These are phyloP conservation scores for Candida glaebosa DNA, from an alignment of 805 yeast species.

Conservation along the genomic window DNA sequence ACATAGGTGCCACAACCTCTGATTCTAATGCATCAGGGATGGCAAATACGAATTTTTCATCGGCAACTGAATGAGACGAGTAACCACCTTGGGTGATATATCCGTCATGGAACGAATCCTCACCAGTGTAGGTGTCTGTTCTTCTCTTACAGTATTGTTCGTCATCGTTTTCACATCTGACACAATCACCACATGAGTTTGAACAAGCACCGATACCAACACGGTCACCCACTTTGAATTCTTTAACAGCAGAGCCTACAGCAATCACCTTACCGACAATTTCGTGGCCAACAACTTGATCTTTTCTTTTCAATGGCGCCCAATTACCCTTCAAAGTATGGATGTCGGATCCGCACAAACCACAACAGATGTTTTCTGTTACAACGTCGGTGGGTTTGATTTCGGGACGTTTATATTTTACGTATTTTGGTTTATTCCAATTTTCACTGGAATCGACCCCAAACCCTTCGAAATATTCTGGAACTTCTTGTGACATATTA, in stretches of 20 bases:
- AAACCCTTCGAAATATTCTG: constrained; percentile 21
- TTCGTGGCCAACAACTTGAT: constrained; percentile 60
- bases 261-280: constrained; percentile 59
- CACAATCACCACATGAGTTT: constrained; percentile 60
- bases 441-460: constrained; percentile 27
- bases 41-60: constrained; percentile 43
- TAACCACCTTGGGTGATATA: constrained; percentile 47
- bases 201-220: constrained; percentile 80
- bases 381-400: constrained; percentile 44
- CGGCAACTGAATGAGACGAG: constrained; percentile 44
- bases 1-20: constrained; percentile 46
- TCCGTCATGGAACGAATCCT: constrained; percentile 29
- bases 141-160: constrained; percentile 50
- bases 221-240: constrained; percentile 61
- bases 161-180: constrained; percentile 40
- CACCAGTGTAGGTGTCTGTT: constrained; percentile 49
- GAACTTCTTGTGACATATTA: no score
- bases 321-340: constrained; percentile 56
- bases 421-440: constrained; percentile 32
- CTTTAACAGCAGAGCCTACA: constrained; percentile 54
- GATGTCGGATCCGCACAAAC: constrained; percentile 61
- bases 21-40: constrained; percentile 46
- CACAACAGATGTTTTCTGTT: constrained; percentile 58
- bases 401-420: constrained; percentile 23
- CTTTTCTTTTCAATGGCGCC: constrained; percentile 28